phyloP scores from a whole-genome alignment of 805 yeast species.

The Naumovozyma castellii region DNA sequence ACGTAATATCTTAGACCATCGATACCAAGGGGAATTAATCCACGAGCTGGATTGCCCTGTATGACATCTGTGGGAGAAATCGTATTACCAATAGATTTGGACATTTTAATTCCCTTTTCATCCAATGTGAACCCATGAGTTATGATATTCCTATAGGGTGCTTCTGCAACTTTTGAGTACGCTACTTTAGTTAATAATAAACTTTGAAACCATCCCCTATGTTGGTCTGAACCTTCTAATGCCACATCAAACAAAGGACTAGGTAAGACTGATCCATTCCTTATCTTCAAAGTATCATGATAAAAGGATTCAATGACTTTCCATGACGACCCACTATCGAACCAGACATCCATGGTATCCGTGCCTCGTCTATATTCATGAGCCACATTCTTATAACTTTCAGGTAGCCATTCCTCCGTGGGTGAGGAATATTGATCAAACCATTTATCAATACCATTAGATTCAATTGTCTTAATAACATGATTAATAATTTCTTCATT shows the following conservation, averaged over 20 bases:
- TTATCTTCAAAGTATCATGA: conserved; percentile 27
- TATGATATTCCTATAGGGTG: conserved; percentile 67
- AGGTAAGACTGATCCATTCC: conserved; percentile 22
- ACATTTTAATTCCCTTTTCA: conserved; percentile 81
- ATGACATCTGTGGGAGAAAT: conserved; percentile 62
- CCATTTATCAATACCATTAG: conserved; percentile 73
- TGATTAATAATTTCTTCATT: conserved; percentile 46
- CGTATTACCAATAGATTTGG: conserved; percentile 82
- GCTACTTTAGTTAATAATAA: conserved; percentile 74
- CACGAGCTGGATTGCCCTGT: conserved; percentile 42
- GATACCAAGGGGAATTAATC: conserved; percentile 62
- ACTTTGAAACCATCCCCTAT: conserved; percentile 98
- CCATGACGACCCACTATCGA: conserved; percentile 96
- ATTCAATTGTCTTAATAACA: conserved; percentile 46
- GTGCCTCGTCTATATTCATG: conserved; percentile 49
- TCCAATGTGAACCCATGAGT: conserved; percentile 94
- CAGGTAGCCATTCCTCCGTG: conserved; percentile 59
- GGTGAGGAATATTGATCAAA: conserved; percentile 35
- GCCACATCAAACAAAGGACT: conserved; percentile 66
- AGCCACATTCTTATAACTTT: conserved; percentile 34
- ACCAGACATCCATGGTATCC: conserved; percentile 99
- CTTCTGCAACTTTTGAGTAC: conserved; percentile 23
- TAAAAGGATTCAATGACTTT: conserved; percentile 31
- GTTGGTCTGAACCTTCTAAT: conserved; percentile 96
- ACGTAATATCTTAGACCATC: conserved; percentile 89